Percentiles rank a stretch among this genome's conserved stretches.
Evolutionary conservation across 208 protist species (phyloP).

Genomic region (Trypanosomatidae sp.): DNA sequence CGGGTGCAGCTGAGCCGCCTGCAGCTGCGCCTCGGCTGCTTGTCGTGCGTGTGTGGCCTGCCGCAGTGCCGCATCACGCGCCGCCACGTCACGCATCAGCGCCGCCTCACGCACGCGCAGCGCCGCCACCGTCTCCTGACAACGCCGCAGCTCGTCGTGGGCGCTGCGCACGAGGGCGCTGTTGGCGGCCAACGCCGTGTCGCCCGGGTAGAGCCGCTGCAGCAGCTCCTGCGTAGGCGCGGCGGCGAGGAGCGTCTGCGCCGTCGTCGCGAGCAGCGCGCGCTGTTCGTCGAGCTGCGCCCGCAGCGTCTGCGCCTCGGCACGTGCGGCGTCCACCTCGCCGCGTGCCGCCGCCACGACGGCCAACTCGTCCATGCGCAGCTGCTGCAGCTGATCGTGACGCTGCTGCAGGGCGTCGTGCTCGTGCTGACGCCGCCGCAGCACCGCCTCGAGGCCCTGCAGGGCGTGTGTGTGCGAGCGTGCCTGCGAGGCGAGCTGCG

Average conservation of each 20-base stretch:
- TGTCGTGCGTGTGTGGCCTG: too few relatives aligned
- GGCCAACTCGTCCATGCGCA: slow-evolving; percentile 6
- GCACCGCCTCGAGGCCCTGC: slow-evolving; percentile 12
- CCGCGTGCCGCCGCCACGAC: slow-evolving; percentile 1
- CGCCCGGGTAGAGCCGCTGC: slow-evolving; percentile 30
- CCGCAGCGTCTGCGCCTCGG: slow-evolving; percentile 4
- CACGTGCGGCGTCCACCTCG: slow-evolving; percentile 5
- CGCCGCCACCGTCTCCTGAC: too few relatives aligned
- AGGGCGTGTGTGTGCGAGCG: slow-evolving; percentile 10
- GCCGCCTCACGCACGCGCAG: too few relatives aligned
- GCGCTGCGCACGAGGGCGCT: too few relatives aligned
- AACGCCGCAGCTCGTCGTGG: too few relatives aligned
- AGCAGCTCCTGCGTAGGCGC: slow-evolving; percentile 35
- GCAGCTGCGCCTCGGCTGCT: too few relatives aligned
- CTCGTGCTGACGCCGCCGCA: slow-evolving; percentile 7
- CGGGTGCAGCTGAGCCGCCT: too few relatives aligned
- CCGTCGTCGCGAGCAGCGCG: slow-evolving; percentile 7
- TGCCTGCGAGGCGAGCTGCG: slow-evolving; percentile 2
- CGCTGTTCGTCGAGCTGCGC: slow-evolving; percentile 1
- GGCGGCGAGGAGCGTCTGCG: slow-evolving; percentile 16
- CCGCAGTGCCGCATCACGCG: neutral
- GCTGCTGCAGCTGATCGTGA: slow-evolving; percentile 6
- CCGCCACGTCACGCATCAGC: neutral
- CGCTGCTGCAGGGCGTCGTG: slow-evolving; percentile 5
- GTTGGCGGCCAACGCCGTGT: slow-evolving; percentile 26